Base-by-base conservation (phyloP, 208 protist genomes). In the Wallacemonas sp. region DNA sequence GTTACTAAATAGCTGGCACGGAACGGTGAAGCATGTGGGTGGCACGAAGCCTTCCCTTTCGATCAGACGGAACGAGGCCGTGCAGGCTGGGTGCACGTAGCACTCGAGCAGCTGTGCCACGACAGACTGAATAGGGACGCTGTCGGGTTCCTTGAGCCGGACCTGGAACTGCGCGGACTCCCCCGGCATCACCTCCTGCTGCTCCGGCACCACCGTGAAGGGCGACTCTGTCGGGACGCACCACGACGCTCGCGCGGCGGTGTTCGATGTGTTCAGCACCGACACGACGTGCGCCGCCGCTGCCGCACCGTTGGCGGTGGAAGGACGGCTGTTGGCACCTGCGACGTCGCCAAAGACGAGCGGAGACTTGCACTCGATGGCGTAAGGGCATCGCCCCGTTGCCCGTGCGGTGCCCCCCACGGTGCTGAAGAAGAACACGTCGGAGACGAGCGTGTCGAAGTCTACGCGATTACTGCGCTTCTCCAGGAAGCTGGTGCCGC, bases 1-100 rank as follows among this genome's bases (percentile, higher is more conserved):
- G n/a, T n/a, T n/a, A n/a, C n/a, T n/a, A n/a, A n/a, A n/a, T n/a
- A 52, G 50, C 24, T 81, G 73, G 71, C 83, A 94, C 34, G 57
- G 67, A 37, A 92, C 61, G 1, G 76, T 78, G 53, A 97, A 85
- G 66, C 84, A 96, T 61, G 83, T 79, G 2, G 94, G 94, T 41
- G 91, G 91, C 24, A 76, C 71, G 17, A 95, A 87, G 42, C 72
- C 73, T 17, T 90, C 76, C 0, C 53, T 68, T n/a, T 53, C 61
- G 8, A 90, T 77, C 27, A 93, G 72, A 39, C 88, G 85, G 63
- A 96, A 97, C 3, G 80, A 85, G 27, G 81, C 79, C 80, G 96
- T 95, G 30, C 83, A 74, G 55, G 87, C 94, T 65, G 84, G 94
- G 67, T 85, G 89, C 33, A 93, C 85, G 74, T 93, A 96, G 78